Percentiles rank a stretch among this genome's conserved stretches.
These are phyloP conservation scores for Lipomyces starkeyi DNA, from an alignment of 805 yeast genomes.

Conservation along the genomic window DNA sequence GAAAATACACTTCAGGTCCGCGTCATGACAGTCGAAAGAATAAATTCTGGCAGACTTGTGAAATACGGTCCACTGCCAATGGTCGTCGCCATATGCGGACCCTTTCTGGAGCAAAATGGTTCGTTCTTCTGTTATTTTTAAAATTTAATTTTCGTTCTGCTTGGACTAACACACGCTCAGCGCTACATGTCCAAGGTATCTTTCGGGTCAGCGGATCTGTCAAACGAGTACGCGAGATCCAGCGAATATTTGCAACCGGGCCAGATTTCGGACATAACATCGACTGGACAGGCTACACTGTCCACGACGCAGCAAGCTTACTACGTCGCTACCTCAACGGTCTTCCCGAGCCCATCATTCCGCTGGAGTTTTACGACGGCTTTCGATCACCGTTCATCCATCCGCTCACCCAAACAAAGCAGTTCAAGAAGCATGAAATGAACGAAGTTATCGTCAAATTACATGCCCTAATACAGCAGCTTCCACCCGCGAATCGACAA, in stretches of 20 bases:
- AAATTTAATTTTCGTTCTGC: not conserved
- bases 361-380: slow-evolving; percentile 71
- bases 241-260: slow-evolving; percentile 79
- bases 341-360: slow-evolving; percentile 90
- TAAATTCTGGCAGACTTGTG: slow-evolving; percentile 62
- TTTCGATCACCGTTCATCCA: slow-evolving; percentile 68
- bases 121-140: slow-evolving; percentile 48
- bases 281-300: slow-evolving; percentile 91
- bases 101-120: slow-evolving; percentile 70
- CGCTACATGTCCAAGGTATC: slow-evolving; percentile 81
- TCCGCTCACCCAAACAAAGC: slow-evolving; percentile 34
- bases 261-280: slow-evolving; percentile 89
- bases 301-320: slow-evolving; percentile 94
- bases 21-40: slow-evolving; percentile 72
- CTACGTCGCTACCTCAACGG: slow-evolving; percentile 84
- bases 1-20: slow-evolving; percentile 75
- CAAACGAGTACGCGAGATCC: slow-evolving; percentile 84
- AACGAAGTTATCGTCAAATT: slow-evolving; percentile 69
- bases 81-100: slow-evolving; percentile 95
- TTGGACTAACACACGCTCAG: slow-evolving; percentile 29
- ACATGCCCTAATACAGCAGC: slow-evolving; percentile 65
- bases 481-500: slow-evolving; percentile 82
- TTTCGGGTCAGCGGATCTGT: slow-evolving; percentile 93
- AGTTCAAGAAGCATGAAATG: slow-evolving; percentile 25
- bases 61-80: slow-evolving; percentile 90